Conservation (phyloP, 2,329 filamentous ascomycete genomes). For the Clarireedia monteithiana region DNA sequence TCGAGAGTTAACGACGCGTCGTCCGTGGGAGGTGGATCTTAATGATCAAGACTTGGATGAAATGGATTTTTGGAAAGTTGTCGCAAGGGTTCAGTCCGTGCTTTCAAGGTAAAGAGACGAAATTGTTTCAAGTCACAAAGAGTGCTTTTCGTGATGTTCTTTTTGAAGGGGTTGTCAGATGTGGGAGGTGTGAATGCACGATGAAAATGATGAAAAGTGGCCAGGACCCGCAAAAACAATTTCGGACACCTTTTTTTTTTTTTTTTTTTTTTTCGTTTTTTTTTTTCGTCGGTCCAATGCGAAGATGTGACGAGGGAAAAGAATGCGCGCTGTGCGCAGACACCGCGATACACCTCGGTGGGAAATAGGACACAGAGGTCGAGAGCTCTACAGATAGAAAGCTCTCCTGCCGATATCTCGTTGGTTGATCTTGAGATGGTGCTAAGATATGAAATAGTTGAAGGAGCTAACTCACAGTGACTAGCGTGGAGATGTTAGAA, state of each 20-base stretch:
- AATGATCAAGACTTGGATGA: neutral
- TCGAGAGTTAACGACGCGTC: neutral
- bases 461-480: constrained; percentile 20
- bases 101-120: neutral
- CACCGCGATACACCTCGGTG: neutral
- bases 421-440: neutral
- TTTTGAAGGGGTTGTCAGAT: neutral
- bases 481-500: constrained; percentile 15
- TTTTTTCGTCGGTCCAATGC: neutral
- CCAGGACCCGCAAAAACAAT: constrained; percentile 8
- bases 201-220: neutral
- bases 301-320: neutral
- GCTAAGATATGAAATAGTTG: neutral
- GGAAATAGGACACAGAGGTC: neutral
- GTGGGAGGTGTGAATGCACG: neutral
- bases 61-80: neutral
- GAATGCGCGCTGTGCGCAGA: constrained; percentile 1
- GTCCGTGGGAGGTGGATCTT: neutral
- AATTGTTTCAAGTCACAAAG: neutral
- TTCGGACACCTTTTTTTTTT: neutral
- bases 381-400: neutral
- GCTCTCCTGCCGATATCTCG: neutral
- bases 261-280: neutral
- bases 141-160: neutral
- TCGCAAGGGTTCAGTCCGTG: neutral